A percentile compares a stretch with the other conserved stretches of the same genome.
Evolutionary conservation across 2,329 filamentous ascomycete species (phyloP).

Genomic region (Geoglossum cookeanum): DNA sequence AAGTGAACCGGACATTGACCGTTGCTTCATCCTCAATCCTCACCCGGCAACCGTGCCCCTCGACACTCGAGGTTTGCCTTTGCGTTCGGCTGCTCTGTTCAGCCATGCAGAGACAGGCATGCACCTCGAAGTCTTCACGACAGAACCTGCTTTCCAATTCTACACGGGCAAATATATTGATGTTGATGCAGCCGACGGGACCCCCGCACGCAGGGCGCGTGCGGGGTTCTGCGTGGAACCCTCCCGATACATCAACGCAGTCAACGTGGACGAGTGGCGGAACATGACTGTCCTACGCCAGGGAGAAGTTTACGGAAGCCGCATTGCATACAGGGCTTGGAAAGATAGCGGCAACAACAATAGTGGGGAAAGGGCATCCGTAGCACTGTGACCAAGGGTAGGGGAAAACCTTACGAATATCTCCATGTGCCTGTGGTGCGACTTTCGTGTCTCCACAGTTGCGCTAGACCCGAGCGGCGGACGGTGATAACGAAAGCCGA

Average conservation of each 20-base stretch:
- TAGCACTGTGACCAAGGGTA: not conserved
- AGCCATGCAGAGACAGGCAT: constrained; percentile 55
- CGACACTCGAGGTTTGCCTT: constrained; percentile 43
- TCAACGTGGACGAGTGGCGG: constrained; percentile 66
- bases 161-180: constrained; percentile 80
- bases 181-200: constrained; percentile 41
- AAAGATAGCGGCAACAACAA: constrained; percentile 29
- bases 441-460: too few relatives aligned
- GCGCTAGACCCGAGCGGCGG: too few relatives aligned
- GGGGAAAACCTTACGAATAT: not conserved
- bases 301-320: constrained; percentile 64
- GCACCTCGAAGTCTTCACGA: constrained; percentile 73
- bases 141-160: constrained; percentile 92
- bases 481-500: too few relatives aligned
- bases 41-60: constrained; percentile 40
- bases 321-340: constrained; percentile 75
- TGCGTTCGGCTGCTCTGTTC: constrained; percentile 51
- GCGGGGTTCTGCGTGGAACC: constrained; percentile 86
- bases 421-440: too few relatives aligned
- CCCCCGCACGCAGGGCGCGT: constrained; percentile 44
- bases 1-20: constrained; percentile 58
- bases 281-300: constrained; percentile 63
- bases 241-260: constrained; percentile 73
- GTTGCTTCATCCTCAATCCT: constrained; percentile 68
- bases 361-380: not conserved